Conservation (phyloP, 2,329 filamentous ascomycete species). For the Fusarium fracticaudum region DNA sequence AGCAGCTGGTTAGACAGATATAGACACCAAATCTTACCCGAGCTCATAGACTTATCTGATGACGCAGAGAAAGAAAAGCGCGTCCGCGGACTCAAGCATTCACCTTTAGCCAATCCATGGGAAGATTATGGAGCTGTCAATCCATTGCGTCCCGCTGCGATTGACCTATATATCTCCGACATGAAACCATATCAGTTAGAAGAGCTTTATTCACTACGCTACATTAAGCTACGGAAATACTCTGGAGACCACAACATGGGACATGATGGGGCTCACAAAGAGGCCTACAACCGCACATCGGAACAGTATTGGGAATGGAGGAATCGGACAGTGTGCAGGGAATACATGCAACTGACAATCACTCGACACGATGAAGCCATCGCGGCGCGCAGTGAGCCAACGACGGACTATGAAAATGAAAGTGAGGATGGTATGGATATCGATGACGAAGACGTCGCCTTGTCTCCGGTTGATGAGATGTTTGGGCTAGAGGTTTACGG, state of each 20-base stretch:
- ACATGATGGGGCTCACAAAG: neutral
- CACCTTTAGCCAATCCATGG: neutral
- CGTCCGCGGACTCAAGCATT: rapidly evolving
- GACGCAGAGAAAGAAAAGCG: neutral
- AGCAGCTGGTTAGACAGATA: rapidly evolving
- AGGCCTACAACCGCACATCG: neutral
- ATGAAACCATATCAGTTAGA: neutral
- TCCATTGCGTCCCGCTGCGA: too few relatives aligned
- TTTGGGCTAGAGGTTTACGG: neutral
- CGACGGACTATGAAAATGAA: rapidly evolving
- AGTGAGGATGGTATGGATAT: neutral
- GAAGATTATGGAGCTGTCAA: rapidly evolving
- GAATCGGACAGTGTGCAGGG: neutral
- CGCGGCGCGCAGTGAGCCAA: neutral
- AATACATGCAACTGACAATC: rapidly evolving
- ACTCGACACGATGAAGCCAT: neutral
- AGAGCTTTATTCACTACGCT: rapidly evolving
- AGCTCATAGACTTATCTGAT: neutral
- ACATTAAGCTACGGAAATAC: neutral
- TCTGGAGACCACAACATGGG: neutral
- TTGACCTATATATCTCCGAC: too few relatives aligned
- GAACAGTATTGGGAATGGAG: neutral
- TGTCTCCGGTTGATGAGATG: neutral
- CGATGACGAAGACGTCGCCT: neutral
- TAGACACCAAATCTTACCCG: neutral